Evolutionary conservation across 306 rosid species (phyloP), one percentile per base, ranked within the genome.

Genomic region (Fragaria nilgerrensis): DNA sequence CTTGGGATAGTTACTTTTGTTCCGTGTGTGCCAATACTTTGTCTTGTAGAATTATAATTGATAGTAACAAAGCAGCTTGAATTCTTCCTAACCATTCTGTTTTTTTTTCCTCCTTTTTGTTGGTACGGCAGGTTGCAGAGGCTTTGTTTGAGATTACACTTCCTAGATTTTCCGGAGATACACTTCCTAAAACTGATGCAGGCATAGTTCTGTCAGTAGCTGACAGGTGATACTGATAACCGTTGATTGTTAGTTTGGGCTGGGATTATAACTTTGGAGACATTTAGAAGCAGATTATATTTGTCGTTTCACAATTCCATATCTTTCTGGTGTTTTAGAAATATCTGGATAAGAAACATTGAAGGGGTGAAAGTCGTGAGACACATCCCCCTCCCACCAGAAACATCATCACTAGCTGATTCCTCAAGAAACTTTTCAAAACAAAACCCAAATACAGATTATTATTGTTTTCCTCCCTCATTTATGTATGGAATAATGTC

Each of bases 141-240:
- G 93, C 96, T 48, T 77, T 94, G 83, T 80, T 88, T 82, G 98
- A 94, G 89, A 94, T 94, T 69, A 94, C 90, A 0, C 95, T 94
- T 80, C 98, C 98, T 34, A 94, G 96, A 81, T 94, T 86, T 88
- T 94, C 98, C 70, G 98, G 98, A 76, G 98, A 94, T 82, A 73
- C 71, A 3, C 94, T 92, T 82, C 98, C 95, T 4, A 72, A 84
- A 75, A 94, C 87, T 43, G 96, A 90, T 79, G 89, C 90, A 13
- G 98, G 98, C 48, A 84, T 88, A 77, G 93, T 89, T 79, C 80
- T 94, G 85, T 90, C 98, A 43, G 78, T 92, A 75, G 92, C 95
- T 68, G 96, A 94, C 87, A 90, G 98, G 98, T 94, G 75, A 82
- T 67, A 75, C 68, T 72, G 47, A 50, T 52, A 19, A 52, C 13